These are phyloP conservation scores for Ceriops decandra DNA, from an alignment of 345 rosid genomes.

Conservation along the genomic window DNA sequence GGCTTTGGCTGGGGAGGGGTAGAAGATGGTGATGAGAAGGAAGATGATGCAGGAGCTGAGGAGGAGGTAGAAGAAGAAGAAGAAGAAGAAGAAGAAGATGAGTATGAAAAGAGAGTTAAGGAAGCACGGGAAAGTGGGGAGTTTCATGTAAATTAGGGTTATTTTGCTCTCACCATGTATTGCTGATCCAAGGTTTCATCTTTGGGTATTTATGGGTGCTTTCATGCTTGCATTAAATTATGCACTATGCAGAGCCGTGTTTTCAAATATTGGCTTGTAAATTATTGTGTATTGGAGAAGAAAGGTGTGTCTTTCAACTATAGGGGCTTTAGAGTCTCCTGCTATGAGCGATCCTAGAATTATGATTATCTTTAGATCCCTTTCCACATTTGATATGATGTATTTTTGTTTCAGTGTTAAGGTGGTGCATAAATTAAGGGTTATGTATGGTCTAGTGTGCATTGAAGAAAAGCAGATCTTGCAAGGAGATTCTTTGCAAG, in stretches of 20 bases:
- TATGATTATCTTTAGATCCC: not conserved
- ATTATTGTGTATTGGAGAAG: not conserved
- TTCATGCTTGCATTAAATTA: constrained; percentile 4
- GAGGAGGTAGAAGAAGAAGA: constrained; percentile 18
- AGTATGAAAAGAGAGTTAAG: constrained; percentile 71
- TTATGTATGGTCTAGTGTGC: not conserved
- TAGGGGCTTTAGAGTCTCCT: not conserved
- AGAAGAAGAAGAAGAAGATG: constrained; percentile 58
- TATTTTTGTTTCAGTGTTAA: not conserved
- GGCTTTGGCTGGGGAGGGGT: constrained; percentile 75
- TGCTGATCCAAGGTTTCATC: not conserved
- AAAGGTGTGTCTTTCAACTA: not conserved
- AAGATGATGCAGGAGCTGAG: constrained; percentile 31
- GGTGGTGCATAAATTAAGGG: constrained; percentile 4
- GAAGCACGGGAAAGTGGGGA: constrained; percentile 80
- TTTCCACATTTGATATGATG: not conserved
- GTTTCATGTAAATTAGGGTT: constrained; percentile 33
- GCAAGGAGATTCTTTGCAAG: not conserved
- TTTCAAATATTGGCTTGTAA: constrained; percentile 18
- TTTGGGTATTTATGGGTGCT: constrained; percentile 2
- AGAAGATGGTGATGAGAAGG: constrained; percentile 46
- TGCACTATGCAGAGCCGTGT: not conserved
- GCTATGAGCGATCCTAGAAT: not conserved
- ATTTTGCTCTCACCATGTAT: not conserved
- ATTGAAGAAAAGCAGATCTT: not conserved